Percentiles rank a stretch among this genome's conserved stretches.
Evolutionary conservation across 2,329 filamentous ascomycete genomes (phyloP).

Genomic region (Blumeria hordei): DNA sequence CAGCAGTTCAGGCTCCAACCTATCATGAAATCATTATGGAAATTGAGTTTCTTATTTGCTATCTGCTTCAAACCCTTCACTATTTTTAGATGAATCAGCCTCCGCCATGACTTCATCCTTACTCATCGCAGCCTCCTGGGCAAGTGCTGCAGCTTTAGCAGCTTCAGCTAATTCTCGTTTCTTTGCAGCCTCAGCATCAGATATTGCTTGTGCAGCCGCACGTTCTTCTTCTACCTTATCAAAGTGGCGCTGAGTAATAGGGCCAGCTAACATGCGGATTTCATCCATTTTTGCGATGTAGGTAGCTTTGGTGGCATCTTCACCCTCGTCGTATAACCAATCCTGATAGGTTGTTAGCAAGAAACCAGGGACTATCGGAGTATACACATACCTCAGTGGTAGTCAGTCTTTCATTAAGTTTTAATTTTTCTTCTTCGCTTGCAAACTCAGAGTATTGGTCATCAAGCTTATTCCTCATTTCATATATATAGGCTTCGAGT

Average conservation of each 20-base stretch:
- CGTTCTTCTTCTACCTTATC: slow-evolving; percentile 83
- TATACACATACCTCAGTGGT: slow-evolving; percentile 52
- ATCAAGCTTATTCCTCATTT: slow-evolving; percentile 84
- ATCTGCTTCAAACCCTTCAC: slow-evolving; percentile 16
- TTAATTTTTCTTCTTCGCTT: slow-evolving; percentile 77
- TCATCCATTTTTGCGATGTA: slow-evolving; percentile 94
- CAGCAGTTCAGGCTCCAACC: no score
- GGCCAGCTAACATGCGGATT: slow-evolving; percentile 71
- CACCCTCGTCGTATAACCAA: slow-evolving; percentile 94
- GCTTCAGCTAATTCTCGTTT: slow-evolving; percentile 17
- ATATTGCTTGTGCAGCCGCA: slow-evolving; percentile 49
- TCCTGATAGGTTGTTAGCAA: slow-evolving; percentile 32
- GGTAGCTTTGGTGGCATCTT: slow-evolving; percentile 78
- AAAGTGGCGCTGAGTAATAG: slow-evolving; percentile 81
- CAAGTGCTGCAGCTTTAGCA: slow-evolving; percentile 22
- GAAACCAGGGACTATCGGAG: not conserved
- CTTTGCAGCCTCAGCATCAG: slow-evolving; percentile 19
- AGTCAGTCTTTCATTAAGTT: slow-evolving; percentile 63
- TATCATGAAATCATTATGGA: no score
- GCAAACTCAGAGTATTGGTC: slow-evolving; percentile 75
- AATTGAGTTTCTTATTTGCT: slow-evolving; percentile 7
- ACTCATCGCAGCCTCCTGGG: slow-evolving; percentile 14
- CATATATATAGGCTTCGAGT: slow-evolving; percentile 92
- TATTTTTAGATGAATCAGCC: slow-evolving; percentile 27
- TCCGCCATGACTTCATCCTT: slow-evolving; percentile 42